Conservation (phyloP, 2,329 filamentous ascomycete species). For the Verticillium nonalfalfae region DNA sequence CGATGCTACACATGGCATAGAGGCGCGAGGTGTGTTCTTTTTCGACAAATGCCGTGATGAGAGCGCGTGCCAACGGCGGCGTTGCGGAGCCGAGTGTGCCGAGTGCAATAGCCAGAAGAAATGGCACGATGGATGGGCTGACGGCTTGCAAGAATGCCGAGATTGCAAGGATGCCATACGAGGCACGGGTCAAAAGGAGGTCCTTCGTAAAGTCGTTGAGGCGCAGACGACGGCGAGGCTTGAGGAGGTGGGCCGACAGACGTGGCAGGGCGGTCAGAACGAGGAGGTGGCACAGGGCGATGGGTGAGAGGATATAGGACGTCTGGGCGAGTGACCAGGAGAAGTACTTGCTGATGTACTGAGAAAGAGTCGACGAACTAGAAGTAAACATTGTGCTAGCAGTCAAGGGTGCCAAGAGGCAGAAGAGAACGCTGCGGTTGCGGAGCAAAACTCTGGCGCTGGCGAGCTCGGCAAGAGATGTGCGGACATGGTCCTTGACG, state of each 20-base stretch:
- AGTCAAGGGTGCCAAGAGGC: slow-evolving; percentile 31
- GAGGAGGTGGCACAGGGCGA: slow-evolving; percentile 30
- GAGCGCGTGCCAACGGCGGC: slow-evolving; percentile 30
- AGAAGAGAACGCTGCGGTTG: slow-evolving; percentile 26
- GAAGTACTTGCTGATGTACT: slow-evolving; percentile 38
- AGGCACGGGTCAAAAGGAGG: slow-evolving; percentile 24
- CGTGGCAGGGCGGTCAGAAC: slow-evolving; percentile 28
- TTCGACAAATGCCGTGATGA: slow-evolving; percentile 30
- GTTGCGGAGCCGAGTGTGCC: slow-evolving; percentile 29
- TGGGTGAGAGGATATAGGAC: slow-evolving; percentile 31
- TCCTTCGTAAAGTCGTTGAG: slow-evolving; percentile 29
- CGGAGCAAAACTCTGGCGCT: slow-evolving; percentile 26
- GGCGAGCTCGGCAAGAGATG: slow-evolving; percentile 23
- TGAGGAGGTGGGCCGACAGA: slow-evolving; percentile 21
- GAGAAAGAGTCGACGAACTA: slow-evolving; percentile 27
- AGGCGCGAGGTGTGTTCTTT: slow-evolving; percentile 30
- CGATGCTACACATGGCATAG: slow-evolving; percentile 32
- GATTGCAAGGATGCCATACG: slow-evolving; percentile 23
- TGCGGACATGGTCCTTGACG: slow-evolving; percentile 19
- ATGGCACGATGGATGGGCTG: slow-evolving; percentile 23
- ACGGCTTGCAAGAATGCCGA: slow-evolving; percentile 26
- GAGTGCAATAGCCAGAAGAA: slow-evolving; percentile 29
- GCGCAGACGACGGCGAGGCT: slow-evolving; percentile 18
- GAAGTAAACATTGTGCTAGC: slow-evolving; percentile 26
- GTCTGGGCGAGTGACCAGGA: slow-evolving; percentile 34